A percentile compares a stretch with the other conserved stretches of the same genome.
These are phyloP conservation scores for Hypoxylon intermedium DNA, from an alignment of 495 filamentous ascomycete species.

Conservation along the genomic window DNA sequence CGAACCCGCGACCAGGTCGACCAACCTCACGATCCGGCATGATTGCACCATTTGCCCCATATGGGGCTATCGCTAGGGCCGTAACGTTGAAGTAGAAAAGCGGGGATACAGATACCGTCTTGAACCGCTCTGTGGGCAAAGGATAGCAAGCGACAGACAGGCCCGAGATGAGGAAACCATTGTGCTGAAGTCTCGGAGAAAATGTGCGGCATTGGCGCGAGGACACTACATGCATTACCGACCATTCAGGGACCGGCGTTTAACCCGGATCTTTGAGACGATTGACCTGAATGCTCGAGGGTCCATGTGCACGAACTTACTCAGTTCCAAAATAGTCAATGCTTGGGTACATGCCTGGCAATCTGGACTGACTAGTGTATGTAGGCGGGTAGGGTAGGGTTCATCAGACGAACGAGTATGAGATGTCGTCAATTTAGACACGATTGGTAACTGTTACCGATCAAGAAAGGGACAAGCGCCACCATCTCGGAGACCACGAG, in stretches of 20 bases:
- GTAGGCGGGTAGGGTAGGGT: background rate
- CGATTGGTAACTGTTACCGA: conserved; percentile 15
- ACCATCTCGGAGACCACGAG: conserved; percentile 31
- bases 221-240: conserved; percentile 18
- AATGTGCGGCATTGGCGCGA: conserved; percentile 16
- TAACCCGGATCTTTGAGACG: conserved; percentile 30
- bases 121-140: conserved; percentile 23
- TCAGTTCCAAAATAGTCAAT: background rate
- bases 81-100: conserved; percentile 36
- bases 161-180: conserved; percentile 10
- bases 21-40: conserved; percentile 28
- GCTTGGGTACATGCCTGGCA: background rate
- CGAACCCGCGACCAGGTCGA: conserved; percentile 5
- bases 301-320: background rate
- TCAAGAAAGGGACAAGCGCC: conserved; percentile 37
- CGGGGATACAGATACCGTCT: conserved; percentile 35
- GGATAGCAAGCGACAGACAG: conserved; percentile 6
- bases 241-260: conserved; percentile 34
- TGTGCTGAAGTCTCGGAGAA: conserved; percentile 20
- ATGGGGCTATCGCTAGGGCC: conserved; percentile 37
- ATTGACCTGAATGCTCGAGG: conserved; percentile 1
- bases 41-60: conserved; percentile 38
- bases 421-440: conserved; percentile 37
- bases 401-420: conserved; percentile 4
- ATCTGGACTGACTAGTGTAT: background rate